A percentile compares a stretch with the other conserved stretches of the same genome.
These are phyloP conservation scores for Talaromyces liani DNA, from an alignment of 495 filamentous ascomycete species.

Conservation along the genomic window DNA sequence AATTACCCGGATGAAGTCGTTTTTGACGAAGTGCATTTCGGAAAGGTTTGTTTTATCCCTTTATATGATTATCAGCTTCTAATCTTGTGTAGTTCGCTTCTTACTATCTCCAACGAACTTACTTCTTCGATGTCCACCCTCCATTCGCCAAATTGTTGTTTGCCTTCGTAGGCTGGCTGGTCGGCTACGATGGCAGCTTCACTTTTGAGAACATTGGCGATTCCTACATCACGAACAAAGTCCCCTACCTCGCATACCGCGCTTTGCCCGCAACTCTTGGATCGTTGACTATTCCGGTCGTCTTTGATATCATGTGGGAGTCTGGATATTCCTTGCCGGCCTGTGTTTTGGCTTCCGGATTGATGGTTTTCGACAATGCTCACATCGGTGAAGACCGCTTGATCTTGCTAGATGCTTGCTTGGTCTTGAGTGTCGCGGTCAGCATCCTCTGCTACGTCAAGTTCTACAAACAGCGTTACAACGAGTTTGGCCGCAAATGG, in stretches of 20 bases:
- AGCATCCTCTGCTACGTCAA: constrained; percentile 90
- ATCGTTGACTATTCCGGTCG: constrained; percentile 85
- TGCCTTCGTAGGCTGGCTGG: constrained; percentile 91
- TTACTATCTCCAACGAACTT: constrained; percentile 94
- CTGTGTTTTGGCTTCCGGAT: constrained; percentile 73
- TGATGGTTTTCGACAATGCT: constrained; percentile 95
- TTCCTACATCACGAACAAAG: constrained; percentile 93
- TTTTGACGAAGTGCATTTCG: constrained; percentile 99
- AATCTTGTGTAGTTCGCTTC: constrained; percentile 66
- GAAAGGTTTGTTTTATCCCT: constrained; percentile 59
- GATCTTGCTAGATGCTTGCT: constrained; percentile 88
- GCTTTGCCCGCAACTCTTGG: constrained; percentile 89
- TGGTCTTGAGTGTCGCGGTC: constrained; percentile 92
- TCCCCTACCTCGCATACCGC: constrained; percentile 93
- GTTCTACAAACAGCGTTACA: constrained; percentile 93
- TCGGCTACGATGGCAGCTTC: constrained; percentile 93
- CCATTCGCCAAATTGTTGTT: constrained; percentile 71
- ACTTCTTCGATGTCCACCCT: constrained; percentile 99
- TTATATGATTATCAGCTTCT: neutral
- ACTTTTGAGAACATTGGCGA: constrained; percentile 99
- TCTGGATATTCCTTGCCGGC: constrained; percentile 94
- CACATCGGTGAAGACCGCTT: constrained; percentile 95
- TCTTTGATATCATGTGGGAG: constrained; percentile 99
- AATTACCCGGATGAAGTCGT: constrained; percentile 92
- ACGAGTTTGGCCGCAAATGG: constrained; percentile 89